These are phyloP conservation scores for Albugo laibachii DNA, from an alignment of 352 stramenopile species.

Conservation along the genomic window DNA sequence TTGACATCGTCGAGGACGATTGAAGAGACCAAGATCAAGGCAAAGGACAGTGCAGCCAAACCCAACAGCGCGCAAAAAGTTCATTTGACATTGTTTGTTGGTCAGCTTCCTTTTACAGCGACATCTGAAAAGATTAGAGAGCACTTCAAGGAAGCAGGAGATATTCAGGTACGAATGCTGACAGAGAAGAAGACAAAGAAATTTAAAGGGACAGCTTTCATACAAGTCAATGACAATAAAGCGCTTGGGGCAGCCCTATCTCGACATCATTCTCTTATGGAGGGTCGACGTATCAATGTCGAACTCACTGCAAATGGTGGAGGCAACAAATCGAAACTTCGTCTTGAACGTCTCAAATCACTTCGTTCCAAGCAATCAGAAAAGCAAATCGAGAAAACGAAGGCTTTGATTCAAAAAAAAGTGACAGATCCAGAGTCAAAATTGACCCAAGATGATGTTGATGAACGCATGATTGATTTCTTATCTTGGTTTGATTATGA, in stretches of 20 bases:
- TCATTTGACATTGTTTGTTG: slow-evolving; percentile 72
- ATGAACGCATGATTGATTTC: slow-evolving; percentile 76
- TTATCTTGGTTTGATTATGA: slow-evolving; percentile 79
- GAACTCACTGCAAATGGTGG: slow-evolving; percentile 63
- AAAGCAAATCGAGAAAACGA: slow-evolving; percentile 69
- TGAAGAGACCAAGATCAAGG: slow-evolving; percentile 2
- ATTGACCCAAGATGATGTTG: slow-evolving; percentile 50
- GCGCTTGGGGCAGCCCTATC: slow-evolving; percentile 53
- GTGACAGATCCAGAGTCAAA: slow-evolving; percentile 52
- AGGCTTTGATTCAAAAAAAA: slow-evolving; percentile 62
- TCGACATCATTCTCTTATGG: slow-evolving; percentile 58
- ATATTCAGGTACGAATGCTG: slow-evolving; percentile 59
- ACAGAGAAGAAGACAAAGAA: slow-evolving; percentile 70
- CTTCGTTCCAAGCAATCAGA: slow-evolving; percentile 65
- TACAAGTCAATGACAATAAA: slow-evolving; percentile 70
- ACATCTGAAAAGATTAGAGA: slow-evolving; percentile 38
- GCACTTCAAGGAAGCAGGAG: slow-evolving; percentile 54
- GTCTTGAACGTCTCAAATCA: slow-evolving; percentile 39
- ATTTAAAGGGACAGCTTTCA: slow-evolving; percentile 74
- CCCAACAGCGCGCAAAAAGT: slow-evolving; percentile 37
- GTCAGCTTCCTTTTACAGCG: slow-evolving; percentile 55
- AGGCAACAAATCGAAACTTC: slow-evolving; percentile 64
- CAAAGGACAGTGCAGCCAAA: slow-evolving; percentile 9
- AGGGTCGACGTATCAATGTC: slow-evolving; percentile 73
- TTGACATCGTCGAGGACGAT: neutral